These are phyloP conservation scores for Cocos nucifera DNA, from an alignment of 176 grass and related monocot genomes.

Conservation along the genomic window DNA sequence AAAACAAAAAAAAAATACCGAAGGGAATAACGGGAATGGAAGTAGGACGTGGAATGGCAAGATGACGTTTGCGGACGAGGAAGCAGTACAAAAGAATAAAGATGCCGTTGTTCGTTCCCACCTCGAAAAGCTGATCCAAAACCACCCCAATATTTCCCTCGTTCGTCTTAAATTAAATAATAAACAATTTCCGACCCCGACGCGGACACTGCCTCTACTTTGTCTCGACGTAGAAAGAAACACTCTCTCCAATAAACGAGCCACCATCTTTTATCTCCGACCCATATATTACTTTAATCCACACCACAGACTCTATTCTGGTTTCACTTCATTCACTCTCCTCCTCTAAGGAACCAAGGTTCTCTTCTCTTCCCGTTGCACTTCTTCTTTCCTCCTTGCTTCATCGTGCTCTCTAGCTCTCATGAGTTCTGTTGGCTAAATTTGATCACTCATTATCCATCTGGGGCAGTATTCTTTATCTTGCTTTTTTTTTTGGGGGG, in stretches of 20 bases:
- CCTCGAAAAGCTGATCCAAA: slow-evolving; percentile 31
- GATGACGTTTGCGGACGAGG: slow-evolving; percentile 22
- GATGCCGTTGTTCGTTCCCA: slow-evolving; percentile 12
- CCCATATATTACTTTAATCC: background rate
- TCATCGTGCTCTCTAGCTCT: background rate
- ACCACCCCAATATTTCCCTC: background rate
- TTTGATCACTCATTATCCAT: no score
- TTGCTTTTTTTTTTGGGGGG: no score
- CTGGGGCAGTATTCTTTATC: no score
- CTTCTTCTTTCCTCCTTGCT: background rate
- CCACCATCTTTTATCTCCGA: background rate
- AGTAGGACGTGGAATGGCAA: background rate
- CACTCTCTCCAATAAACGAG: background rate
- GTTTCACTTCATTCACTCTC: background rate
- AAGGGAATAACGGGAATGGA: no score
- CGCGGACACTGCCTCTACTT: background rate
- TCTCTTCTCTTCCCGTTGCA: background rate
- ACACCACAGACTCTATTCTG: background rate
- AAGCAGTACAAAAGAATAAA: slow-evolving; percentile 13
- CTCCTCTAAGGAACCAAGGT: slow-evolving; percentile 1
- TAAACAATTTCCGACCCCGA: background rate
- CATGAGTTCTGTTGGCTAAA: no score
- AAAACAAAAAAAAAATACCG: no score
- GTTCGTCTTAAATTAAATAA: no score
- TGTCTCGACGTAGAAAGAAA: background rate